Evolutionary conservation across 129 eudicot species (phyloP), one percentile per base, ranked within the genome.

Genomic region (Ambrosia artemisiifolia): DNA sequence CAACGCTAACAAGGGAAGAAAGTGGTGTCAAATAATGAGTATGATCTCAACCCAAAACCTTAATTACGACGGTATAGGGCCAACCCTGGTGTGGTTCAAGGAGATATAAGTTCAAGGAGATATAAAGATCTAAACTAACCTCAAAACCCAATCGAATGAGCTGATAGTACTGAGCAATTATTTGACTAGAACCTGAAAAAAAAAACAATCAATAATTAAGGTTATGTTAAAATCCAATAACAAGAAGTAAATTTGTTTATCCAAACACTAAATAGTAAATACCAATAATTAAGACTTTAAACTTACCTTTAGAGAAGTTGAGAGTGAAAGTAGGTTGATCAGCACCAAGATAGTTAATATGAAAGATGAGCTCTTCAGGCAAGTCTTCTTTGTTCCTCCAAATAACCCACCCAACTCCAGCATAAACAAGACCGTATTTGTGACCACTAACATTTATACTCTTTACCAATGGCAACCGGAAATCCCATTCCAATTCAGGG

Each of bases 291-390:
- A 30, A 30, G 19, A 20, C 43, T 63, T 19, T 48, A n/a, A 6
- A 28, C 2, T 66, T 79, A 90, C 96, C 97, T 78, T 91, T 91
- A 16, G 97, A 91, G 84, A 91, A 91, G 70, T 91, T 91, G 74
- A 91, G 95, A 50, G 97, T 91, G 83, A 91, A 91, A 55, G 97
- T 91, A 48, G 97, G 97, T 65, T 91, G 97, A 85, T 91, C 95
- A 59, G 97, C 84, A 54, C 97, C 97, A 65, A 91, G 95, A 77
- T 91, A 91, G 83, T 91, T 91, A 7, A 91, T 91, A 53, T 91
- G 97, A 70, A 91, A 91, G 78, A 91, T 88, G 47, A 91, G 91
- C 46, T 91, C 95, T 0, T 91, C 97, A 6, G 97, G 97, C 60
- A 91, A 83, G 75, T 91, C 95, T 63, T 83, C 95, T 64, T 85